Evolutionary conservation across 768 basidiomycete genomes (phyloP), one percentile per base, ranked within the genome.

Genomic region (Trametes cingulata): DNA sequence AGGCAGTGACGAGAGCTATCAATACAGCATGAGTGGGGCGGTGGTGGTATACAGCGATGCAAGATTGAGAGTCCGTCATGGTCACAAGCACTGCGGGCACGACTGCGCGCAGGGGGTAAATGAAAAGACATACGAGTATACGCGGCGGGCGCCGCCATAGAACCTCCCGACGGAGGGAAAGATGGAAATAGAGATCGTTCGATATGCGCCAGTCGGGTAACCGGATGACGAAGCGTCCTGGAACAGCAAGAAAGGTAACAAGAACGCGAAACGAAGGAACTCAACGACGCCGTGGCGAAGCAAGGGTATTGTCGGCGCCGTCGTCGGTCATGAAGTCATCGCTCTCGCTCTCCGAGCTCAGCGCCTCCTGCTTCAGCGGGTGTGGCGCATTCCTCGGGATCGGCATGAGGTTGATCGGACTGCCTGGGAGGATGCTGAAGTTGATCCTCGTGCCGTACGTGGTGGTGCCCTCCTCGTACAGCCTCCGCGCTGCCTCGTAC

Each of bases 401-500:
- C 29, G 75, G 73, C 57, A 72, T 78, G 56, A 79, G 73, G 47
- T 72, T 69, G 51, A 76, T 80, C 22, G 87, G 85, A 66, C 85
- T 87, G 33, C 85, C 82, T 6, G 88, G 86, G 33, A 91, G 78
- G 71, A 91, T 71, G 73, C 88, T 90, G 70, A 92, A 92, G 71
- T 90, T 91, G 81, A 92, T 90, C 71, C 82, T 90, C 14, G 85
- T 83, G 9, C 82, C 83, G 66, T 85, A 82, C 12, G 80, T 85
- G 10, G 82, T 80, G 20, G 86, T 80, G 54, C 90, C 90, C 68
- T 94, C 91, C 72, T 97, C 94, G 68, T 97, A 97, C 49, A 93
- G 65, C 72, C 90, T 84, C 45, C 91, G 80, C 36, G 93, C 90
- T 35, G 85, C 82, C 70, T 95, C 93, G 73, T 96, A 96, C 67